A percentile compares a stretch with the other conserved stretches of the same genome.
Evolutionary conservation across 148 eudicot species (phyloP).

Genomic region (Cornus suecica): DNA sequence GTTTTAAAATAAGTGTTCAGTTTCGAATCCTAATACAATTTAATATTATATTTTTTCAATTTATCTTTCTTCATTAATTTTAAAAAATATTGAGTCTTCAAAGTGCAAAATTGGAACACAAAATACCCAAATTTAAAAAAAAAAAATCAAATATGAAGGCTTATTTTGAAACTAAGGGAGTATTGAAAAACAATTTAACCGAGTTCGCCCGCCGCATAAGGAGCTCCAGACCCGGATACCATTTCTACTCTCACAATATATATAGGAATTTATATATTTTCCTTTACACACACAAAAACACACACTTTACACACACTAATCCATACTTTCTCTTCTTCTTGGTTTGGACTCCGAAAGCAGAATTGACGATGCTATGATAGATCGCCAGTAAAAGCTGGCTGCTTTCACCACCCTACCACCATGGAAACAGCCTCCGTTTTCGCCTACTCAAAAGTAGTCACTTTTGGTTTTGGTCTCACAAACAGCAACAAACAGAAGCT

Average conservation of each 20-base stretch:
- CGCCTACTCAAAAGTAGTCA: background rate
- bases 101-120: no score
- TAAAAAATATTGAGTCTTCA: no score
- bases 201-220: background rate
- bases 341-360: background rate
- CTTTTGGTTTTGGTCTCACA: conserved; percentile 5
- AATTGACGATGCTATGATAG: background rate
- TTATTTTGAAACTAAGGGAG: no score
- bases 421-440: background rate
- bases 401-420: background rate
- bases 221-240: background rate
- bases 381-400: background rate
- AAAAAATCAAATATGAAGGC: no score
- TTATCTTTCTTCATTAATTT: no score
- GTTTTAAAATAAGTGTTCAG: no score
- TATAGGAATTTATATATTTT: no score
- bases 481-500: conserved; percentile 8
- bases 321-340: background rate
- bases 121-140: no score
- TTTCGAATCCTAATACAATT: no score
- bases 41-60: no score
- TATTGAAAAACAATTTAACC: background rate
- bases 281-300: no score
- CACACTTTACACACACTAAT: background rate
- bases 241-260: background rate